Evolutionary conservation across 2,329 filamentous ascomycete species (phyloP).

Genomic region (Seiridium cupressi): DNA sequence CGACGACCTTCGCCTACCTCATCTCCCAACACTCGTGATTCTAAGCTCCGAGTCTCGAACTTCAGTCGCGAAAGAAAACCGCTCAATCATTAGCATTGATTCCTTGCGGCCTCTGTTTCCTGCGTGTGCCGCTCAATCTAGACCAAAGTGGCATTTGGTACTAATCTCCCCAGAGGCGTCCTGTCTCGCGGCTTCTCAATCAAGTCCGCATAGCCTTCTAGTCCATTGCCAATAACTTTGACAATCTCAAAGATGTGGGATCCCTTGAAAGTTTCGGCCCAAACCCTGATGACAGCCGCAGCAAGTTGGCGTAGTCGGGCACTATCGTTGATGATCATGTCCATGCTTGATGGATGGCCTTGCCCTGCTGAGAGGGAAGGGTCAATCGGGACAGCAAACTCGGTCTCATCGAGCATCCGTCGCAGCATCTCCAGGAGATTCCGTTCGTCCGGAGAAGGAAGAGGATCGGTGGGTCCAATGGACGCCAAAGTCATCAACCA

Average conservation of each 20-base stretch:
- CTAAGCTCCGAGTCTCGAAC: too few species aligned
- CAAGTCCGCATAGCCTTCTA: slow-evolving; percentile 57
- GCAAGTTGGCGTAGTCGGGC: slow-evolving; percentile 54
- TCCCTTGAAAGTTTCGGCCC: slow-evolving; percentile 62
- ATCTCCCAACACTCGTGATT: too few species aligned
- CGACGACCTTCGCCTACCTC: too few species aligned
- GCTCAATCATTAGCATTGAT: too few species aligned
- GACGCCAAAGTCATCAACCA: slow-evolving; percentile 57
- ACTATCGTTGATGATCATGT: slow-evolving; percentile 45
- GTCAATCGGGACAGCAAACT: slow-evolving; percentile 60
- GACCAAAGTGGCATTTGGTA: slow-evolving; percentile 22
- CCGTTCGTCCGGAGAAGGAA: slow-evolving; percentile 50
- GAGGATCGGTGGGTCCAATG: slow-evolving; percentile 47
- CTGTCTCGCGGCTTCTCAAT: slow-evolving; percentile 53
- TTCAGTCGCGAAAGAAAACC: too few species aligned
- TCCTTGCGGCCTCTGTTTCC: too few species aligned
- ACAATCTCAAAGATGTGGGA: slow-evolving; percentile 61
- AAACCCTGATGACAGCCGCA: slow-evolving; percentile 56
- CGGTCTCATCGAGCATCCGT: slow-evolving; percentile 60
- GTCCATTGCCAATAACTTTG: slow-evolving; percentile 53
- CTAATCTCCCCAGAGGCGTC: slow-evolving; percentile 38
- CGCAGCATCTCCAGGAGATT: slow-evolving; percentile 55
- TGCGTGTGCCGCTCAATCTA: slow-evolving; percentile 3
- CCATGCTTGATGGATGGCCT: slow-evolving; percentile 35
- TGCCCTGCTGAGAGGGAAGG: slow-evolving; percentile 46